Base-by-base conservation (phyloP, 1,284 basidiomycete genomes). In the Tilletia indica region DNA sequence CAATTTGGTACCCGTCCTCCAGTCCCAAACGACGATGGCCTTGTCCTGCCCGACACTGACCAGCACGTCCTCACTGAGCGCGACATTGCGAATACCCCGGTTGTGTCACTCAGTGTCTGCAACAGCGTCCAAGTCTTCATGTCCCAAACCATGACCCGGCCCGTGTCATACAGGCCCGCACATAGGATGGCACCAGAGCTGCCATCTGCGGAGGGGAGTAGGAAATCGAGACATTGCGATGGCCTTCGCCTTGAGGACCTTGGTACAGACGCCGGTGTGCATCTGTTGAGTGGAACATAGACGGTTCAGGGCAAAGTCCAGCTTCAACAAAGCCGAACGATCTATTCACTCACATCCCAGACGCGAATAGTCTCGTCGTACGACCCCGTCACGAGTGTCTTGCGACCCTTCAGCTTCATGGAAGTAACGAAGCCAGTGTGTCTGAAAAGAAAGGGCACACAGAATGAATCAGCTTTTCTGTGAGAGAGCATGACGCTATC, bases 361-460 rank as follows among this genome's bases (percentile, higher is more conserved):
- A 80, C 73, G 39, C 80, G 77, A 48, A 73, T 64, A 2, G 84
- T 86, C 68, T 94, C 93, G 75, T 95, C 93, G 80, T 94, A 94
- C 58, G 91, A 92, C 19, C 93, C 93, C 75, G 91, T 93, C 74
- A 95, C 92, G 49, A 96, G 87, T 5, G 78, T 83, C 85, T 76
- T 83, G 67, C 77, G 73, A 84, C 89, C 92, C 72, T 90, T 87
- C 48, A 95, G 85, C 42, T 93, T 87, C 49, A 96, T 86, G 0
- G 91, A 92, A 0, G 93, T 96, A 76, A 92, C 93, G 82, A 94
- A 95, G 81, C 91, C 92, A 5, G 90, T 92, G 79, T 96, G 93
- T 0, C 61, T 64, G 34, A 38, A 39, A 64, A 16, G 34, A 16
- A 63, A 11, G 6, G 36, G 47, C 16, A 31, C 25, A 31, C 25